Conservation (phyloP, 805 yeast species). For the Metschnikowia aberdeeniae region DNA sequence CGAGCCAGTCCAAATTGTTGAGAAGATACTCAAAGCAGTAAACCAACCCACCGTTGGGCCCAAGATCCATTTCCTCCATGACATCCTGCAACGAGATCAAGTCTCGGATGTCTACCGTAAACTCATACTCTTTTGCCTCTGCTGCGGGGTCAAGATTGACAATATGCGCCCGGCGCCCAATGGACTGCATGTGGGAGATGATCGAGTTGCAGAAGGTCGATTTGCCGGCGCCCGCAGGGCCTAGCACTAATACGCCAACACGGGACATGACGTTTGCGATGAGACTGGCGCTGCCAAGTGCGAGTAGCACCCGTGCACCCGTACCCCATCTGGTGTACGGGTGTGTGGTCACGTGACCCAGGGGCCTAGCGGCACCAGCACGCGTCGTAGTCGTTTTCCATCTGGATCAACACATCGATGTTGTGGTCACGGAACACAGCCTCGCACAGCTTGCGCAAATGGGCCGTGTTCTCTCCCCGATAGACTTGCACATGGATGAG, state of each 20-base stretch:
- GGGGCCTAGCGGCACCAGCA: slow-evolving; percentile 65
- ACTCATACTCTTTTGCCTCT: slow-evolving; percentile 85
- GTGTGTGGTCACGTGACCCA: no score
- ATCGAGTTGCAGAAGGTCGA: slow-evolving; percentile 89
- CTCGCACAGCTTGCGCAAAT: slow-evolving; percentile 57
- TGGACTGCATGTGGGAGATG: slow-evolving; percentile 80
- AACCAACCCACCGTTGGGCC: slow-evolving; percentile 92
- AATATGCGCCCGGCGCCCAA: slow-evolving; percentile 90
- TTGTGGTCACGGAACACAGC: slow-evolving; percentile 46
- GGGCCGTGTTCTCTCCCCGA: slow-evolving; percentile 60
- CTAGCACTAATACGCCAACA: slow-evolving; percentile 89
- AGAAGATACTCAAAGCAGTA: slow-evolving; percentile 91
- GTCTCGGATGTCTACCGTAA: slow-evolving; percentile 88
- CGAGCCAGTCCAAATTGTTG: slow-evolving; percentile 93
- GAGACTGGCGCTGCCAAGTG: neutral
- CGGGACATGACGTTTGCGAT: slow-evolving; percentile 63
- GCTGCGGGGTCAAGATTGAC: slow-evolving; percentile 98
- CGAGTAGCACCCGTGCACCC: neutral
- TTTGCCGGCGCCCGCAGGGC: slow-evolving; percentile 98
- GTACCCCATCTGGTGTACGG: no score
- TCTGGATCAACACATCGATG: slow-evolving; percentile 60
- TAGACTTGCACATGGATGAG: slow-evolving; percentile 76
- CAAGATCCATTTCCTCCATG: slow-evolving; percentile 88
- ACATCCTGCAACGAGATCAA: slow-evolving; percentile 88
- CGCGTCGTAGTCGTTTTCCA: slow-evolving; percentile 57